Conservation (phyloP, 345 rosid species). For the Firmiana major region DNA sequence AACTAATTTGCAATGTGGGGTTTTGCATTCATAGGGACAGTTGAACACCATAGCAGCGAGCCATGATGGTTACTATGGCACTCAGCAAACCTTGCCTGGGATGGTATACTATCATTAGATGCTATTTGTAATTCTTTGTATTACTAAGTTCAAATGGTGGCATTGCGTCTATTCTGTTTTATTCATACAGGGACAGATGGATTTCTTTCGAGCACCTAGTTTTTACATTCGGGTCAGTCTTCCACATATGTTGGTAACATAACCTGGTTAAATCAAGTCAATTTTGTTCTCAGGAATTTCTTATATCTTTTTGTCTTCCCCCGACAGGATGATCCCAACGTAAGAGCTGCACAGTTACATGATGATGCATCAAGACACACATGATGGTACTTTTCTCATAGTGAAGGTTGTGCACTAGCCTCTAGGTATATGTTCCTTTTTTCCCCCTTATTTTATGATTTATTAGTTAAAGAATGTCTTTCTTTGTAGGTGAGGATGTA, state of each 20-base stretch:
- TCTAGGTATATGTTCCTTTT: too few relatives aligned
- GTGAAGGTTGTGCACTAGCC: not conserved
- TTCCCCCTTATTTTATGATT: not conserved
- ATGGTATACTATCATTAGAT: conserved; percentile 33
- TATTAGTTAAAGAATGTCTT: not conserved
- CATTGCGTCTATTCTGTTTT: not conserved
- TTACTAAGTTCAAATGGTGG: not conserved
- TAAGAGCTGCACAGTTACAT: conserved; percentile 62
- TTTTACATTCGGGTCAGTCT: conserved; percentile 61
- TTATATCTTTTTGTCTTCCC: not conserved
- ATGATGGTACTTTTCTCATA: conserved; percentile 18
- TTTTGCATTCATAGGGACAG: conserved; percentile 43
- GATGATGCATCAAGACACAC: conserved; percentile 70
- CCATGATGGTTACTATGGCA: conserved; percentile 49
- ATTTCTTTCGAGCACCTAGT: conserved; percentile 58
- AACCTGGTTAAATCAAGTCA: not conserved
- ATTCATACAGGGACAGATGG: conserved; percentile 58
- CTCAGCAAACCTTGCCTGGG: conserved; percentile 57
- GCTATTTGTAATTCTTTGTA: not conserved
- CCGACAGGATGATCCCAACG: conserved; percentile 67
- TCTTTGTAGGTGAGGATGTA: conserved; percentile 13
- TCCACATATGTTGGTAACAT: not conserved
- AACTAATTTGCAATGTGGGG: conserved; percentile 8
- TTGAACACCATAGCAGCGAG: conserved; percentile 50
- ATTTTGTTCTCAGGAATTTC: not conserved